These are phyloP conservation scores for Lachancea quebecensis DNA, from an alignment of 805 yeast genomes.

Conservation along the genomic window DNA sequence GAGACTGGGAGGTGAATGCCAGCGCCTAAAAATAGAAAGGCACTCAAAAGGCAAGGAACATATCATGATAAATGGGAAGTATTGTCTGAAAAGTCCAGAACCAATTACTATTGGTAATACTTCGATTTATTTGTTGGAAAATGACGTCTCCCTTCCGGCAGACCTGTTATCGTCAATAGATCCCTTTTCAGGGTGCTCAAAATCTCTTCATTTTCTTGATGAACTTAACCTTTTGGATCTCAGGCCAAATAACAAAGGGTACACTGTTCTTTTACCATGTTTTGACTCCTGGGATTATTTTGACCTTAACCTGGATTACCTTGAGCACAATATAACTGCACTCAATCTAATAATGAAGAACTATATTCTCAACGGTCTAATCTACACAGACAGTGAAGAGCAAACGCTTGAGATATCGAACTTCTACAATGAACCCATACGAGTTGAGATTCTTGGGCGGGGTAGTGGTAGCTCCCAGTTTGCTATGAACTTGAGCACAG, in stretches of 20 bases:
- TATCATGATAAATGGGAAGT: constrained; percentile 45
- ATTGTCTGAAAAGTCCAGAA: constrained; percentile 36
- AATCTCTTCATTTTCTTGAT: constrained; percentile 52
- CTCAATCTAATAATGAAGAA: constrained; percentile 50
- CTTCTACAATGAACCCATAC: constrained; percentile 11
- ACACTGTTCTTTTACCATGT: constrained; percentile 74
- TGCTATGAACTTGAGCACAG: constrained; percentile 14
- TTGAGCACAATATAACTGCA: constrained; percentile 45
- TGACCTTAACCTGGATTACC: constrained; percentile 52
- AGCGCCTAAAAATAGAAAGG: constrained; percentile 43
- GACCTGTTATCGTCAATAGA: constrained; percentile 60
- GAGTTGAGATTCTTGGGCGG: constrained; percentile 4
- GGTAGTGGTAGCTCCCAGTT: constrained; percentile 2
- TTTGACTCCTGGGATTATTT: constrained; percentile 62
- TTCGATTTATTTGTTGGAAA: constrained; percentile 57
- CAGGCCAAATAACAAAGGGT: constrained; percentile 51
- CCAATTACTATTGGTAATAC: constrained; percentile 54
- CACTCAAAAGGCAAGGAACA: constrained; percentile 14
- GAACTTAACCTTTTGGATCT: constrained; percentile 46
- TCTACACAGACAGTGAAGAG: constrained; percentile 52
- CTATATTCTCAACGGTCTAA: constrained; percentile 51
- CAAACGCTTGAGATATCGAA: constrained; percentile 26
- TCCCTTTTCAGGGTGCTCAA: constrained; percentile 55
- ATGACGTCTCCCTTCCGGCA: constrained; percentile 55
- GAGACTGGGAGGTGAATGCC: constrained; percentile 55